These are phyloP conservation scores for Durusdinium trenchii DNA, from an alignment of 73 alveolate species.

Conservation along the genomic window DNA sequence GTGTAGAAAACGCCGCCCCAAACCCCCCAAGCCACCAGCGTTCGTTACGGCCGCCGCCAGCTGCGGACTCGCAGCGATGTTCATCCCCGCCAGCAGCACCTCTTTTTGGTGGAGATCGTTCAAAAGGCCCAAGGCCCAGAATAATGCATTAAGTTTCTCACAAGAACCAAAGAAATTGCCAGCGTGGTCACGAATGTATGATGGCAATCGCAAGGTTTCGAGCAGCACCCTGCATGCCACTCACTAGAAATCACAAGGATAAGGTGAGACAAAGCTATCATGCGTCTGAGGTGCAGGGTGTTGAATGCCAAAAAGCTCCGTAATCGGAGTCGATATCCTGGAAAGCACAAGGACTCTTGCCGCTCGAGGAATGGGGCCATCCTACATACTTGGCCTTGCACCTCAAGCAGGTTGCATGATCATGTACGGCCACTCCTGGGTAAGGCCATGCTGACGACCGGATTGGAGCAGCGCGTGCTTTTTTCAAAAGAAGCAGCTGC, in stretches of 20 bases:
- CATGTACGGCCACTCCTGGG: background rate
- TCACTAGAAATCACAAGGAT: background rate
- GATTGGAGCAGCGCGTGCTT: background rate
- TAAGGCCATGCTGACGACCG: conserved; percentile 40
- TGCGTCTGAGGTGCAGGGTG: conserved; percentile 55
- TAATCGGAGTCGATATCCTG: conserved; percentile 81
- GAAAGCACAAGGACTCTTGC: background rate
- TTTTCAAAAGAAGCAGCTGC: conserved; percentile 41
- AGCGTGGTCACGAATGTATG: too few relatives aligned
- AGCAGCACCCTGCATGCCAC: background rate
- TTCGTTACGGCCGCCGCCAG: conserved; percentile 95
- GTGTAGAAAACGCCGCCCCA: conserved; percentile 94
- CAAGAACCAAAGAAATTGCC: too few relatives aligned
- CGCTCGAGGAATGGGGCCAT: background rate
- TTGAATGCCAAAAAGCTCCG: conserved; percentile 92
- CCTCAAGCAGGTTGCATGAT: background rate
- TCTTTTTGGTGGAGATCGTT: background rate
- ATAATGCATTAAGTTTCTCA: background rate
- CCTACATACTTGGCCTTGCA: background rate
- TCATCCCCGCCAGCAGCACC: conserved; percentile 70
- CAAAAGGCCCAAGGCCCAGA: background rate
- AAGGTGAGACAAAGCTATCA: background rate
- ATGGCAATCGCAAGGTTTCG: background rate
- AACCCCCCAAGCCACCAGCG: conserved; percentile 88
- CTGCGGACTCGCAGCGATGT: conserved; percentile 93